These are phyloP conservation scores for Zygoascus hellenicus DNA, from an alignment of 1,139 yeast genomes.

Conservation along the genomic window DNA sequence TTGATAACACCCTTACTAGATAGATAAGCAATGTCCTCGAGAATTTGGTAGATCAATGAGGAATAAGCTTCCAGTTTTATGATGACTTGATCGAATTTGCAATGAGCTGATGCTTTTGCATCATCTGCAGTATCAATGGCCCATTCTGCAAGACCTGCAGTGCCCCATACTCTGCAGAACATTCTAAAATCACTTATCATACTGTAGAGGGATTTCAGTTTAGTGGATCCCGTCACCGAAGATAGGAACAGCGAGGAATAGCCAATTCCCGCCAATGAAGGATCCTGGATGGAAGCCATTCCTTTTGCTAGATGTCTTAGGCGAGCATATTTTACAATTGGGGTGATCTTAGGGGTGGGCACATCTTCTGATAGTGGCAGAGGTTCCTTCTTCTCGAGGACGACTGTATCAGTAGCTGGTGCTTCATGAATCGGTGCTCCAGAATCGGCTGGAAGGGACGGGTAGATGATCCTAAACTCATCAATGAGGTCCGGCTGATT, in stretches of 20 bases:
- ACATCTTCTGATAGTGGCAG: not conserved
- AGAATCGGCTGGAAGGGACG: not conserved
- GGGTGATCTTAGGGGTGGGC: not conserved
- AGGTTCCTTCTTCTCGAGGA: not conserved
- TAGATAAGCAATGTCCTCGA: constrained; percentile 40
- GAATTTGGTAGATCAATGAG: constrained; percentile 36
- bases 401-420: not conserved
- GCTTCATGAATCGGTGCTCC: not conserved
- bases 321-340: constrained; percentile 1
- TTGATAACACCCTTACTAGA: constrained; percentile 35
- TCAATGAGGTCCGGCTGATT: not conserved
- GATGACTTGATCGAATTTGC: constrained; percentile 13
- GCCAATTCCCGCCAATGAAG: constrained; percentile 26
- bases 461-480: not conserved
- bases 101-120: constrained; percentile 18
- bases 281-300: constrained; percentile 18
- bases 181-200: constrained; percentile 37
- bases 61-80: constrained; percentile 31
- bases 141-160: constrained; percentile 36
- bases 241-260: constrained; percentile 27
- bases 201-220: constrained; percentile 23
- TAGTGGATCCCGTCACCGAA: constrained; percentile 20
- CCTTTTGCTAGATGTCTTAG: constrained; percentile 8
- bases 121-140: constrained; percentile 28
- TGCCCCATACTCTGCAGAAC: constrained; percentile 36